phyloP scores from a whole-genome alignment of 805 yeast genomes.

The Kodamaea leandrae region DNA sequence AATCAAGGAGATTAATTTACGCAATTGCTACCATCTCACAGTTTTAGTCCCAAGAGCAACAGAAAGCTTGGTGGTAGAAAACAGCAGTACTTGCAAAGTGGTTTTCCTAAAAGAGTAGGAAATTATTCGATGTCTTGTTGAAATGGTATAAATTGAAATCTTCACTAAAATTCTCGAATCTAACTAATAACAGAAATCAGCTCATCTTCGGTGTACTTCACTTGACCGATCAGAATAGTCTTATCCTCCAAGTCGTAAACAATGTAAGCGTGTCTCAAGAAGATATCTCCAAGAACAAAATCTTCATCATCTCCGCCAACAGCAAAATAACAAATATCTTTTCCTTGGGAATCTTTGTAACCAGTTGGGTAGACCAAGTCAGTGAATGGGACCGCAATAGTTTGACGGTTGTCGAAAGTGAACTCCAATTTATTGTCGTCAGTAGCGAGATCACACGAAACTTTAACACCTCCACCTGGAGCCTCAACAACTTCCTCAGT shows the following conservation, averaged over 20 bases:
- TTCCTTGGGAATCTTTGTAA: neutral
- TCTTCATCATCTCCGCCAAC: neutral
- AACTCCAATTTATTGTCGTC: constrained; percentile 12
- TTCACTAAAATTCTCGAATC: no score
- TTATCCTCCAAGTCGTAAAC: constrained; percentile 52
- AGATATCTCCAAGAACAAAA: constrained; percentile 51
- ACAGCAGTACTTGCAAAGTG: no score
- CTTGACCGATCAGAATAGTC: constrained; percentile 48
- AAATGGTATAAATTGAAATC: no score
- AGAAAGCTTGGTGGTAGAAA: no score
- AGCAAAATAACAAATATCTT: neutral
- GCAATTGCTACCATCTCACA: no score
- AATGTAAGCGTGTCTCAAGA: constrained; percentile 50
- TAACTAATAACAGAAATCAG: constrained; percentile 7
- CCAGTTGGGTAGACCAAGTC: constrained; percentile 15
- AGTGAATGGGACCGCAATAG: constrained; percentile 15
- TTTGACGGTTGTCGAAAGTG: constrained; percentile 10
- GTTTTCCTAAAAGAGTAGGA: no score
- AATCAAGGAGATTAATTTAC: no score
- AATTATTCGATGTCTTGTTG: no score
- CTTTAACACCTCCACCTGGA: constrained; percentile 11
- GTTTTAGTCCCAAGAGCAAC: no score
- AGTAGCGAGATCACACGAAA: constrained; percentile 15
- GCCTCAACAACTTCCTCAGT: constrained; percentile 7
- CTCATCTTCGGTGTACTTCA: constrained; percentile 25